Base-by-base conservation (phyloP, 129 eudicot genomes). In the Flaveria brownii region DNA sequence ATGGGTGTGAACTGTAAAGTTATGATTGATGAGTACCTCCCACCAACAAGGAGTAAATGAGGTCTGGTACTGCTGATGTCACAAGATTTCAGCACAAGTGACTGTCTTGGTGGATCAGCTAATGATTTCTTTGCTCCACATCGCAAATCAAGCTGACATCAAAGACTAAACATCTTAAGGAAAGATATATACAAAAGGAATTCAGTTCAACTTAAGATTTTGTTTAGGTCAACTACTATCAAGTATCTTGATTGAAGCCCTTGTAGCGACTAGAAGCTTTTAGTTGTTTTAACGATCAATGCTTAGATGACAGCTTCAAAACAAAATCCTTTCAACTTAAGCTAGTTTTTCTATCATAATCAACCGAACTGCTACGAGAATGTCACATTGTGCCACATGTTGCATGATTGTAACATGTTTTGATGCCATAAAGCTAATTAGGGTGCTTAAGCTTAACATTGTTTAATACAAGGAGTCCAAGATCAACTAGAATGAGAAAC, bases 41-140 rank as follows among this genome's bases (percentile, higher is more conserved):
- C 98, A 57, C 98, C 98, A 81, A 93, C 97, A 76, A 93, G 84
- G 70, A 93, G 96, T 75, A 90, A 82, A 87, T 93, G 96, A 78
- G 98, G 97, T 83, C 98, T 87, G 33, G 89, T 87, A 0, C 83
- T 71, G 84, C 90, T 87, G 64, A 93, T 85, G 81, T 90, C 98
- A 81, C 92, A 87, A 18, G 98, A 90, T 74, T 93, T 93, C 80
- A 93, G 85, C 18, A 68, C 69, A 62, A 93, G 91, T 47, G 85
- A 52, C 74, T 82, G 96, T 81, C 77, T 93, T 39, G 98, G 97
- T 78, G 97, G 96, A 74, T 91, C 97, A 60, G 86, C 81, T 76
- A 93, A 84, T 45, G 97, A 93, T 70, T 86, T 88, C 83, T 91
- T 93, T 68, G 96, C 89, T 75, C 96, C 98, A 81, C 86, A 74